These are phyloP conservation scores for Geotrichum cucujoidarum DNA, from an alignment of 1,139 yeast species.

Conservation along the genomic window DNA sequence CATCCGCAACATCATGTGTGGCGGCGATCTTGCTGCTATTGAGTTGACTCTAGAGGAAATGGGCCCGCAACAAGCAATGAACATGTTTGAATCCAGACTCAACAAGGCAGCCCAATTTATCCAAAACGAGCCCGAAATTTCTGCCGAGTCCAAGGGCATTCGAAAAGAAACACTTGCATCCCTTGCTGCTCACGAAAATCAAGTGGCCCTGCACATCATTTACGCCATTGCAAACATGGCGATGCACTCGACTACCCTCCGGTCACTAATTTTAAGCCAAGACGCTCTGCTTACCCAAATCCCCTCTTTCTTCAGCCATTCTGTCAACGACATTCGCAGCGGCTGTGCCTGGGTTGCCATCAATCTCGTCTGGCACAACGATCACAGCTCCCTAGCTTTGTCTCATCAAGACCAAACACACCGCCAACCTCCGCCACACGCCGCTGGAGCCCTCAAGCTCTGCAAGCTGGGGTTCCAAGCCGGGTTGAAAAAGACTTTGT, in stretches of 20 bases:
- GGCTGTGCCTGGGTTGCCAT: conserved; percentile 58
- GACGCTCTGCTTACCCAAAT: conserved; percentile 42
- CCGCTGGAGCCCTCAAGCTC: conserved; percentile 28
- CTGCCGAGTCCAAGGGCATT: background rate
- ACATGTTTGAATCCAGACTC: conserved; percentile 28
- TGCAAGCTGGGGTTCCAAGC: conserved; percentile 41
- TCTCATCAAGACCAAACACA: too few species aligned
- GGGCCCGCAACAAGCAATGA: conserved; percentile 34
- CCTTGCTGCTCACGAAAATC: conserved; percentile 18
- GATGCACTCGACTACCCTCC: conserved; percentile 48
- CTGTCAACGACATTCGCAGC: conserved; percentile 42
- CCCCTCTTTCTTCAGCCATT: conserved; percentile 36
- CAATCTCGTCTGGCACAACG: conserved; percentile 51
- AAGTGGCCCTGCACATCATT: conserved; percentile 44
- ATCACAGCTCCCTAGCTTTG: conserved; percentile 13
- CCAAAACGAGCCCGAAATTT: background rate
- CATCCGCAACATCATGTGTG: conserved; percentile 68
- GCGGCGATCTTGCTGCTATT: conserved; percentile 49
- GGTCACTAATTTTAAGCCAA: conserved; percentile 44
- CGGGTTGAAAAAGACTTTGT: conserved; percentile 34
- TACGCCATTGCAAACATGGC: conserved; percentile 56
- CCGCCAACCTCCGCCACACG: too few species aligned
- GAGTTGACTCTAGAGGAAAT: conserved; percentile 39
- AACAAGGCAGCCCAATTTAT: background rate
- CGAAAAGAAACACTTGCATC: conserved; percentile 7